Conservation (phyloP, 75 land plant genomes). For the Isoetes taiwanensis region DNA sequence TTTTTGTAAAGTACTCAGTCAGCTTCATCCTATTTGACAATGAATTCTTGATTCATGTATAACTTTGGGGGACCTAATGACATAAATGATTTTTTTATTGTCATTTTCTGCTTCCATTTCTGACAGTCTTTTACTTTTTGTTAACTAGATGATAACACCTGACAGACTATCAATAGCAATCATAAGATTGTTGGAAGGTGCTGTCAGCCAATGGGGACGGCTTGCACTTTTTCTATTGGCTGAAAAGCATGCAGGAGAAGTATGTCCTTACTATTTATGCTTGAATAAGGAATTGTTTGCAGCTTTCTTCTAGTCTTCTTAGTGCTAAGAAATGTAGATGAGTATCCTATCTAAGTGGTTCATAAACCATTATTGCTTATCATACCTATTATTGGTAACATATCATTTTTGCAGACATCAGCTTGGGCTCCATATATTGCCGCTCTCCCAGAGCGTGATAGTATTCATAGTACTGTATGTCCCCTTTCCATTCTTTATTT, state of each 20-base stretch:
- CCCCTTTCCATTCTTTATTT: neutral
- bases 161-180: conserved; percentile 41
- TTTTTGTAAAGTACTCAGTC: too few relatives aligned
- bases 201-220: conserved; percentile 37
- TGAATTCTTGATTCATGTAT: too few relatives aligned
- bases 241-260: conserved; percentile 58
- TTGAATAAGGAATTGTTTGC: neutral
- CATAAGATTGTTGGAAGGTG: conserved; percentile 21
- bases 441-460: conserved; percentile 38
- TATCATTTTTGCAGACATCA: conserved; percentile 41
- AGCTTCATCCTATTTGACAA: too few relatives aligned
- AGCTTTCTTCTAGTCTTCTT: neutral
- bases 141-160: conserved; percentile 52
- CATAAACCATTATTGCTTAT: neutral
- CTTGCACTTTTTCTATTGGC: conserved; percentile 62
- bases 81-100: too few relatives aligned
- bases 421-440: conserved; percentile 74
- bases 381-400: neutral
- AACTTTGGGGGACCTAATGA: too few relatives aligned
- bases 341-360: neutral
- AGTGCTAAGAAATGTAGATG: neutral
- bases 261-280: conserved; percentile 3
- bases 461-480: conserved; percentile 63
- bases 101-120: too few relatives aligned
- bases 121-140: too few relatives aligned